Percentiles rank a stretch among this genome's conserved stretches.
Conservation (phyloP, 805 yeast species). For the Yarrowia sp. region DNA sequence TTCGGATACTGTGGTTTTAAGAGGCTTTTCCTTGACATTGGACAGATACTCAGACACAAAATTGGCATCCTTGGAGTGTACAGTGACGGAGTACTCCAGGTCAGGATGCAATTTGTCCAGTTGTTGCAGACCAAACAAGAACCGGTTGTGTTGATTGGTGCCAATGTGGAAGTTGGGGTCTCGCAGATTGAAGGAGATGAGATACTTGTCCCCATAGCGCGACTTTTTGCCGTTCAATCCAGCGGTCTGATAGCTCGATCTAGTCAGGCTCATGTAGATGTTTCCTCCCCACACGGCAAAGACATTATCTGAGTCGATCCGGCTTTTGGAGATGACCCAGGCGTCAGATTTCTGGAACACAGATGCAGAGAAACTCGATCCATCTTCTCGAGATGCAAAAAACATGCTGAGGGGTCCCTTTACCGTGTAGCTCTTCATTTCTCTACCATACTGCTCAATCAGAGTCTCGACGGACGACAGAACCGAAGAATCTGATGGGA, state of each 20-base stretch:
- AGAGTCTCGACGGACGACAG: neutral
- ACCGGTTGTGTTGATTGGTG: constrained; percentile 27
- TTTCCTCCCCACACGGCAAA: constrained; percentile 35
- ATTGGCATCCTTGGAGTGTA: neutral
- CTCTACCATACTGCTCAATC: neutral
- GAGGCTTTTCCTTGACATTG: neutral
- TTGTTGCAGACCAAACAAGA: constrained; percentile 30
- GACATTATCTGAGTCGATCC: constrained; percentile 38
- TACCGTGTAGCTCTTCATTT: constrained; percentile 5
- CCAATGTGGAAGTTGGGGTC: constrained; percentile 23
- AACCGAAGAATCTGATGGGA: neutral
- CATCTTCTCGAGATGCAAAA: neutral
- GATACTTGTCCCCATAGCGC: constrained; percentile 24
- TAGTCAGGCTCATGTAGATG: constrained; percentile 37
- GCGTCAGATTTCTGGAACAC: neutral
- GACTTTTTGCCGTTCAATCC: constrained; percentile 40
- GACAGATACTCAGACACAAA: neutral
- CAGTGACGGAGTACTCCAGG: neutral
- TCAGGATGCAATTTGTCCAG: constrained; percentile 17
- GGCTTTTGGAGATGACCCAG: constrained; percentile 28
- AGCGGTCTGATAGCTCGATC: constrained; percentile 36
- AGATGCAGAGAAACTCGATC: constrained; percentile 1
- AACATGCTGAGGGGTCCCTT: constrained; percentile 2
- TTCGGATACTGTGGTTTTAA: neutral
- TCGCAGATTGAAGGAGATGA: neutral